These are phyloP conservation scores for Pestalotiopsis sp. DNA, from an alignment of 2,329 filamentous ascomycete genomes.

Conservation along the genomic window DNA sequence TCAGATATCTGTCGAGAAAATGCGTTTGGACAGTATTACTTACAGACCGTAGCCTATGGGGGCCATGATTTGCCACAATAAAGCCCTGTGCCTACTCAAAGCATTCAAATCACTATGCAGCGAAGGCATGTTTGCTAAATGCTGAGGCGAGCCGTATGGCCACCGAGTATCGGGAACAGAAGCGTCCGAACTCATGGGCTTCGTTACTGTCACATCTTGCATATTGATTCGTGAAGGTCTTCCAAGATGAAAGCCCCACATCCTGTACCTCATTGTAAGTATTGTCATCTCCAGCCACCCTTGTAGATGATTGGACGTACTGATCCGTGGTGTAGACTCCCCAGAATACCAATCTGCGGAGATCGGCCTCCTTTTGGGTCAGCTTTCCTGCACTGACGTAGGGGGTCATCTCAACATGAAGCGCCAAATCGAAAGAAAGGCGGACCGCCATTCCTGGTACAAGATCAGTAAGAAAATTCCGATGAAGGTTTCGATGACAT, in stretches of 20 bases:
- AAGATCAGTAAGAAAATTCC: not conserved
- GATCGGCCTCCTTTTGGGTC: conserved; percentile 25
- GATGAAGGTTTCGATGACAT: conserved; percentile 14
- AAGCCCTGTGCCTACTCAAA: not conserved
- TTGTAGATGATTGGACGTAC: conserved; percentile 16
- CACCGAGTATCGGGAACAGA: not conserved
- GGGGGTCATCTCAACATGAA: conserved; percentile 27
- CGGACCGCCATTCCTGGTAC: conserved; percentile 29
- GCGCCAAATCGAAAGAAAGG: conserved; percentile 27
- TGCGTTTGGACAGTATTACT: not conserved
- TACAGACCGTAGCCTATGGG: conserved; percentile 2
- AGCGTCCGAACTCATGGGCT: not conserved
- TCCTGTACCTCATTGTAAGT: conserved; percentile 15
- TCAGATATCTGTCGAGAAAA: not conserved
- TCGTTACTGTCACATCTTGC: not conserved
- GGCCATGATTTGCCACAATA: conserved; percentile 5
- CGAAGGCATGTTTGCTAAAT: not conserved
- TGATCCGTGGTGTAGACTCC: conserved; percentile 32
- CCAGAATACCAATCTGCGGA: conserved; percentile 33
- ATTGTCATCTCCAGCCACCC: not conserved
- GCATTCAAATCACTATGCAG: not conserved
- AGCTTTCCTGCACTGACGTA: conserved; percentile 27
- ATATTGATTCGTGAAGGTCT: not conserved
- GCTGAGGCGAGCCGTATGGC: not conserved
- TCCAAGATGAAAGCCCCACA: conserved; percentile 27